These are phyloP conservation scores for Gloeostereum incarnatum DNA, from an alignment of 768 basidiomycete species.

Conservation along the genomic window DNA sequence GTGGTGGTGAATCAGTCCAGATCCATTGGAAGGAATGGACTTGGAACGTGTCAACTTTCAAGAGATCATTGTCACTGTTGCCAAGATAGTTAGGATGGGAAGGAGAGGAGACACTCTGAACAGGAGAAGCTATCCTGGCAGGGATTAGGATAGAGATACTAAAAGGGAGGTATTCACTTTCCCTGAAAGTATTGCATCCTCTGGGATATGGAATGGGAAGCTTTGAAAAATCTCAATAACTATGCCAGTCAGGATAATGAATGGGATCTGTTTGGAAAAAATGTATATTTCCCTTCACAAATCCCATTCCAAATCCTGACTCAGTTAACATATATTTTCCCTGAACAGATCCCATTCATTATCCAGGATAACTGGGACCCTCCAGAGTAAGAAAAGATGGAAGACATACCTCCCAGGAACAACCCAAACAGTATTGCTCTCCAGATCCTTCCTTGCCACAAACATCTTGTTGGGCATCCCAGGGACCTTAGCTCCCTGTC, in stretches of 20 bases:
- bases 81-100: neutral
- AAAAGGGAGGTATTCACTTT: too few species aligned
- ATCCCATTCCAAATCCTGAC: conserved; percentile 2
- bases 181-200: too few species aligned
- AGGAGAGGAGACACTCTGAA: too few species aligned
- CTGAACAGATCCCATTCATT: conserved; percentile 21
- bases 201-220: too few species aligned
- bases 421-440: conserved; percentile 60
- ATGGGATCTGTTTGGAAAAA: conserved; percentile 31
- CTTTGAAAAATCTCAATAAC: too few species aligned
- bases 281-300: too few species aligned
- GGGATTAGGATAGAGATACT: too few species aligned
- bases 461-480: conserved; percentile 59
- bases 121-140: too few species aligned
- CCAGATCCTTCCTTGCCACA: conserved; percentile 61
- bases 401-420: conserved; percentile 59
- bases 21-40: conserved; percentile 67
- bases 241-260: neutral
- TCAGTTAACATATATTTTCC: conserved; percentile 47
- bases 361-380: neutral
- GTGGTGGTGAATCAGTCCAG: conserved; percentile 52
- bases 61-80: too few species aligned
- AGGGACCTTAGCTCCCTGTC: conserved; percentile 62
- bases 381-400: too few species aligned
- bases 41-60: too few species aligned